These are phyloP conservation scores for Nitzschia palea DNA, from an alignment of 108 stramenopile genomes.

Conservation along the genomic window DNA sequence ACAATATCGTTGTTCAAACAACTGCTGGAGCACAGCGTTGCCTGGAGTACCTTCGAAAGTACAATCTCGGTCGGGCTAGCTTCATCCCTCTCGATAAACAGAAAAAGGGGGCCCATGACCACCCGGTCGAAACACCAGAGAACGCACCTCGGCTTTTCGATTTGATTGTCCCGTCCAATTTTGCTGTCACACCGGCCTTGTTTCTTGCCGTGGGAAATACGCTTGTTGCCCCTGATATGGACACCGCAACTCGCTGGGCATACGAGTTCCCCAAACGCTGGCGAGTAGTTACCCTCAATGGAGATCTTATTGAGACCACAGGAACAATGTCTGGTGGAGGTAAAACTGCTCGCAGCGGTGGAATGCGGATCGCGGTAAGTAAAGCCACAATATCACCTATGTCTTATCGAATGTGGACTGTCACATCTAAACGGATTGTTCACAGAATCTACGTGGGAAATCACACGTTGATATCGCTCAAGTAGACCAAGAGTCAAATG, in stretches of 20 bases:
- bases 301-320: constrained; percentile 95
- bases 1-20: constrained; percentile 96
- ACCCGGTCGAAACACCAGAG: constrained; percentile 83
- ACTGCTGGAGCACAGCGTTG: constrained; percentile 92
- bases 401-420: constrained; percentile 2
- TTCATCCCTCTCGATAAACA: constrained; percentile 95
- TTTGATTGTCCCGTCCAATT: constrained; percentile 69
- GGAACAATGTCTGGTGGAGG: constrained; percentile 99
- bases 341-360: constrained; percentile 71
- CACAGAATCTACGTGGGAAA: constrained; percentile 57
- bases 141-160: constrained; percentile 92
- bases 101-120: constrained; percentile 88
- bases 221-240: constrained; percentile 94
- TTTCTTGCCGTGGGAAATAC: constrained; percentile 95
- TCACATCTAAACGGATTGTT: too few relatives aligned
- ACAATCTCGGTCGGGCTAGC: constrained; percentile 93
- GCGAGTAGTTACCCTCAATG: constrained; percentile 94
- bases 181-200: constrained; percentile 86
- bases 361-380: constrained; percentile 84
- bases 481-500: constrained; percentile 42
- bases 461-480: constrained; percentile 27
- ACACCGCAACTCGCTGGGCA: constrained; percentile 90
- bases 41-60: constrained; percentile 87
- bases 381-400: too few relatives aligned
- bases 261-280: constrained; percentile 89